Conservation (phyloP, 129 eudicot species). For the Escallonia rubra region DNA sequence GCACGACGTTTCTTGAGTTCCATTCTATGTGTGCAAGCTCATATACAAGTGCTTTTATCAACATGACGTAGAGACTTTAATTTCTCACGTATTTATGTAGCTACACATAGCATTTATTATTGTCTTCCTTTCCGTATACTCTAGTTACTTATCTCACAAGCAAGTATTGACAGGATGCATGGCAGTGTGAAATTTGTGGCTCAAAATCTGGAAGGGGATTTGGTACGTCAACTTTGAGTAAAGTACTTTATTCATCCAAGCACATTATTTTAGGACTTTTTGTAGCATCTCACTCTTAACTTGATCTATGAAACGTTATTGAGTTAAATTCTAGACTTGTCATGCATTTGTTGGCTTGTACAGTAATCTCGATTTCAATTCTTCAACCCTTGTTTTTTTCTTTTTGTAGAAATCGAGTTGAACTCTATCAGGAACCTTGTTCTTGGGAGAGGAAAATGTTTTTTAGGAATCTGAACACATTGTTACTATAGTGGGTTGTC, state of each 20-base stretch:
- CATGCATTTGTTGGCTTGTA: neutral
- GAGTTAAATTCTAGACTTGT: neutral
- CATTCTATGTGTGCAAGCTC: too few species aligned
- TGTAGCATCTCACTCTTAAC: too few species aligned
- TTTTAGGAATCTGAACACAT: too few species aligned
- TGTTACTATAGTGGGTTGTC: too few species aligned
- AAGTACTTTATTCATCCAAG: too few species aligned
- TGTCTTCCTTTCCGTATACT: neutral
- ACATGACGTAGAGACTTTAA: neutral
- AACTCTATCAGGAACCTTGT: too few species aligned
- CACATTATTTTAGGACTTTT: neutral
- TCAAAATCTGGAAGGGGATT: slow-evolving; percentile 97
- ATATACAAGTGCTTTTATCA: neutral
- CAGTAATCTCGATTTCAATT: neutral
- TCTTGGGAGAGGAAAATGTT: too few species aligned
- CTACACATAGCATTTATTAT: neutral
- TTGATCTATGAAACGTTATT: neutral
- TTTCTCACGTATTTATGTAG: neutral
- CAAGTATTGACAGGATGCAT: slow-evolving; percentile 56
- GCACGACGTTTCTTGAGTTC: neutral
- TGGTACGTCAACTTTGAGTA: slow-evolving; percentile 44
- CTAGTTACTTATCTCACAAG: too few species aligned
- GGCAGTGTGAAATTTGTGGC: slow-evolving; percentile 99
- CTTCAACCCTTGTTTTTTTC: too few species aligned
- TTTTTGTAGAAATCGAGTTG: too few species aligned